Base-by-base conservation (phyloP, 2,329 filamentous ascomycete species). In the Alternaria novae-zelandiae region DNA sequence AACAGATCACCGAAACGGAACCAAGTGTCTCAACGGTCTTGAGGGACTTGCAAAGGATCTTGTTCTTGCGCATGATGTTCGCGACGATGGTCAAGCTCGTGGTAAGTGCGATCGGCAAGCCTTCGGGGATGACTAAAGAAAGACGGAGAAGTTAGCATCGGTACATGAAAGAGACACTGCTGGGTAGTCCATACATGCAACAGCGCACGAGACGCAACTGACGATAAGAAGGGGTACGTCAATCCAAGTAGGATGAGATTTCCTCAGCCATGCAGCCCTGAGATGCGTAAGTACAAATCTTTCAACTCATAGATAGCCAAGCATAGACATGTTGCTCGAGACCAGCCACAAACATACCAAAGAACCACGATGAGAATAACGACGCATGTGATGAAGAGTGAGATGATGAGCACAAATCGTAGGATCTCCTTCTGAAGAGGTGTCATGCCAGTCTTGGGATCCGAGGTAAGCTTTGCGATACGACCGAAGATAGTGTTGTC, bases 21-120 rank as follows among this genome's bases (percentile, higher is more conserved):
- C 91, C 91, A 0, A 93, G 84, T 0, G 91, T 93, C 79, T 93
- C 91, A 0, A 93, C 90, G 0, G 91, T 93, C 80, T 92, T 92
- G 50, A 94, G 83, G 0, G 89, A 92, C 80, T 94, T 94, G 87
- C 91, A 93, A 9, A 94, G 85, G 46, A 94, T 89, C 74, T 91
- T 90, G 77, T 93, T 90, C 80, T 90, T 89, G 66, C 85, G 85
- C 91, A 94, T 93, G 70, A 91, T 85, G 67, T 90, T 91, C 20
- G 91, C 91, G 1, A 88, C 90, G 63, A 94, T 94, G 0, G 91
- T 93, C 67, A 94, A 82, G 17, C 88, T 90, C 1, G 89, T 87
- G 1, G 78, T 79, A 1, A 80, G 67, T 12, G 77, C 77, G 17
- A 80, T 78, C 0, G 77, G 78, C 11, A 79, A 64, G 32, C 76